phyloP scores from a whole-genome alignment of 2,329 filamentous ascomycete species.

The Hypoxylon sp. region DNA sequence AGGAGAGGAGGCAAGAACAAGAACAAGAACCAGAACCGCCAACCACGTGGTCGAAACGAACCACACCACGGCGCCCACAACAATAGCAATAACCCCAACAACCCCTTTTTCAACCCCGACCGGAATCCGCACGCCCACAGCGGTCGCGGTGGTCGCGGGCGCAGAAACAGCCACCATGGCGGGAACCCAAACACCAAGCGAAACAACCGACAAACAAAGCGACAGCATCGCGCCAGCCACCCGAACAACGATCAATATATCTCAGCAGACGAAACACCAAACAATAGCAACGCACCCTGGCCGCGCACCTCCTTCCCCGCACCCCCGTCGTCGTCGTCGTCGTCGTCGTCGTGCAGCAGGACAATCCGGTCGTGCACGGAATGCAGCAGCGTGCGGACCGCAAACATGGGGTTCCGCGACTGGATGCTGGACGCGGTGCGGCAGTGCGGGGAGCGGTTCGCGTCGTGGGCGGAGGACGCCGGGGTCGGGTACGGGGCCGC shows the following conservation, averaged over 20 bases:
- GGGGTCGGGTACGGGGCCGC: conserved; percentile 35
- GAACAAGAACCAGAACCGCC: no score
- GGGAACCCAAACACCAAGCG: conserved; percentile 8
- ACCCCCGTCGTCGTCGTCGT: neutral
- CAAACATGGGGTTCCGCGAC: conserved; percentile 42
- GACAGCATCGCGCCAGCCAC: neutral
- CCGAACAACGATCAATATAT: neutral
- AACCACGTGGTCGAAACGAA: neutral
- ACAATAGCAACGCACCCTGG: neutral
- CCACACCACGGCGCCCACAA: conserved; percentile 1
- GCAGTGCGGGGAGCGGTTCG: conserved; percentile 25
- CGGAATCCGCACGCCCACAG: neutral
- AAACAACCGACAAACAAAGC: conserved; percentile 4
- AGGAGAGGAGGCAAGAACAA: conserved; percentile 12
- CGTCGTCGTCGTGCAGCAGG: no score
- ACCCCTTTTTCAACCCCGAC: neutral
- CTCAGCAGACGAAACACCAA: no score
- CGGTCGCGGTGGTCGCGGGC: neutral
- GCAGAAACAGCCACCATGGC: neutral
- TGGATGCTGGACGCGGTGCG: conserved; percentile 17
- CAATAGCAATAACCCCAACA: neutral
- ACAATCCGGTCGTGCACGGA: no score
- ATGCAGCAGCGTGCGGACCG: conserved; percentile 42
- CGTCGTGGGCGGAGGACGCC: conserved; percentile 41
- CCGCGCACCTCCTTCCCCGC: neutral